These are phyloP conservation scores for Trichoderma arundinaceum DNA, from an alignment of 2,329 filamentous ascomycete species.

Conservation along the genomic window DNA sequence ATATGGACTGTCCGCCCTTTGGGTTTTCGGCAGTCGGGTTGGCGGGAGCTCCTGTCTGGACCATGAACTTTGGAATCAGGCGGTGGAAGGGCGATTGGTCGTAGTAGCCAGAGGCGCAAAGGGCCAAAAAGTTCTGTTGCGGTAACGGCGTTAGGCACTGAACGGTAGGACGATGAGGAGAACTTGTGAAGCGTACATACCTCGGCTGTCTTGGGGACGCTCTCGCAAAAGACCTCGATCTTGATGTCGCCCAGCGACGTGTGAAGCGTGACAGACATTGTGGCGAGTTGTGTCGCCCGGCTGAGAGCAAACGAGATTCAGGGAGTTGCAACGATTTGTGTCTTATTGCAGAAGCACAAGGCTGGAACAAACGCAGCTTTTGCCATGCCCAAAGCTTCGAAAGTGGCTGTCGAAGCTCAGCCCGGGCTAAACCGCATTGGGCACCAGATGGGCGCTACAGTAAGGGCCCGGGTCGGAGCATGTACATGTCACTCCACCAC, in stretches of 20 bases:
- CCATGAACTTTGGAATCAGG: slow-evolving; percentile 80
- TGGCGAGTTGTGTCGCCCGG: slow-evolving; percentile 4
- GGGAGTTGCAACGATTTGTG: not conserved
- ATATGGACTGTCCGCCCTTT: slow-evolving; percentile 75
- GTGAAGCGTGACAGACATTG: slow-evolving; percentile 76
- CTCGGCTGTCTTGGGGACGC: slow-evolving; percentile 90
- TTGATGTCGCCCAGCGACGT: slow-evolving; percentile 91
- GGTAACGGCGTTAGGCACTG: slow-evolving; percentile 1
- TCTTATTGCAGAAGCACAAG: not conserved
- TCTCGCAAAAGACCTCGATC: slow-evolving; percentile 94
- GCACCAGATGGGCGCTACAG: slow-evolving; percentile 12
- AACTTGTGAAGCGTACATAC: slow-evolving; percentile 48
- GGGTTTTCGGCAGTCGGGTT: slow-evolving; percentile 61
- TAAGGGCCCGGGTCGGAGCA: not conserved
- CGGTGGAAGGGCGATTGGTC: slow-evolving; percentile 78
- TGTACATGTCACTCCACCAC: slow-evolving; percentile 11
- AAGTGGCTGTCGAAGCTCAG: slow-evolving; percentile 17
- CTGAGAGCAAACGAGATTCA: not conserved
- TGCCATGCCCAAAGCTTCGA: slow-evolving; percentile 5
- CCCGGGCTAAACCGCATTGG: slow-evolving; percentile 18
- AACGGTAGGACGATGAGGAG: not conserved
- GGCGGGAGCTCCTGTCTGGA: slow-evolving; percentile 73
- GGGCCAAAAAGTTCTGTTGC: slow-evolving; percentile 79
- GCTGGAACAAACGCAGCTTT: slow-evolving; percentile 2
- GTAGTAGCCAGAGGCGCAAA: slow-evolving; percentile 82